phyloP scores from a whole-genome alignment of 2,329 filamentous ascomycete genomes.

The Diaporthe vaccinii region DNA sequence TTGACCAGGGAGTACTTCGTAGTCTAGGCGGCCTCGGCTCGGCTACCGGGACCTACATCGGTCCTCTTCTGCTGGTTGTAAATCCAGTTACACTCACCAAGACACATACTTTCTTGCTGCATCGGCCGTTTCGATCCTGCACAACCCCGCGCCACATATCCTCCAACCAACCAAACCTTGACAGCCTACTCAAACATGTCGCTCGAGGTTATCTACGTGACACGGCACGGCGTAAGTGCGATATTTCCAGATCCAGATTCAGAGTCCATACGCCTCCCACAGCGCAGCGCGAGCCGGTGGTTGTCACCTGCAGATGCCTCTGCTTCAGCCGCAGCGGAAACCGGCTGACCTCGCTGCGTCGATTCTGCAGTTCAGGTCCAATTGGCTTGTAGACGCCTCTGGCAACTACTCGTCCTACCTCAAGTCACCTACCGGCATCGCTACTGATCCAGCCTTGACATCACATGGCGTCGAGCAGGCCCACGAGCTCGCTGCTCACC shows the following conservation, averaged over 20 bases:
- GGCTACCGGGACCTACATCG: not conserved
- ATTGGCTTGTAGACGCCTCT: slow-evolving; percentile 86
- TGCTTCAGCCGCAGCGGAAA: slow-evolving; percentile 8
- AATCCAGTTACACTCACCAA: not conserved
- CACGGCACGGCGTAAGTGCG: slow-evolving; percentile 78
- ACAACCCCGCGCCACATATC: not conserved
- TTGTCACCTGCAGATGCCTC: slow-evolving; percentile 19
- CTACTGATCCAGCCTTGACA: slow-evolving; percentile 89
- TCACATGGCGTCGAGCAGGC: slow-evolving; percentile 89
- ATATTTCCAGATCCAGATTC: slow-evolving; percentile 24
- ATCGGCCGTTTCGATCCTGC: slow-evolving; percentile 21
- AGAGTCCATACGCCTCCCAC: not conserved
- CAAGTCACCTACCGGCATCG: slow-evolving; percentile 86
- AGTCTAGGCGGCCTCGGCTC: not conserved
- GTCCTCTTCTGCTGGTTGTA: not conserved
- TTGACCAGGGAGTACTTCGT: not conserved
- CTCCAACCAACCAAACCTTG: too few relatives aligned
- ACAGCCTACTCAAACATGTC: slow-evolving; percentile 61
- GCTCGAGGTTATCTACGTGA: slow-evolving; percentile 80
- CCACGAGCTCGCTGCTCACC: slow-evolving; percentile 77
- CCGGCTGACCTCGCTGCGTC: slow-evolving; percentile 35
- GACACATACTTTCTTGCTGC: not conserved
- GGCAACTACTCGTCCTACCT: slow-evolving; percentile 82
- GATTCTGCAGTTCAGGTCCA: slow-evolving; percentile 81
- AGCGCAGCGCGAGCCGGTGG: not conserved